Evolutionary conservation across 495 filamentous ascomycete genomes (phyloP), one percentile per base, ranked within the genome.

Genomic region (Hypomontagnella monticulosa): DNA sequence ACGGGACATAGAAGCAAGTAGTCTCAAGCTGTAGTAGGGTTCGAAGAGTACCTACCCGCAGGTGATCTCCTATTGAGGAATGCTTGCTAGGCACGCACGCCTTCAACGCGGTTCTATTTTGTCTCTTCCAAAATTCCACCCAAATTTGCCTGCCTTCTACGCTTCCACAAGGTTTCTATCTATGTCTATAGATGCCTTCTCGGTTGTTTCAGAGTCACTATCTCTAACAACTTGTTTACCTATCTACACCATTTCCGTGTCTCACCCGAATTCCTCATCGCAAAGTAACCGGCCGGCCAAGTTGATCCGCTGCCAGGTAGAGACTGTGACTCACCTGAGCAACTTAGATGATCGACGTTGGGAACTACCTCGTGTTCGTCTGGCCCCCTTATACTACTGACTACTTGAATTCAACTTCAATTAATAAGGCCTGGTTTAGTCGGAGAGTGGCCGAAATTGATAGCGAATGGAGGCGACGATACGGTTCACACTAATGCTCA

Each of bases 221-320:
- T 42, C 33, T 27, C 53, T 18, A 20, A 53, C 42, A 53, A 37
- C 41, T 27, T 44, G 38, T 32, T 37, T 33, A 50, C 8, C 19
- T 56, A 23, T 30, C 23, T 55, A 6, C 6, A 42, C 50, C 12
- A 12, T 36, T 37, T 37, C 30, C 42, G 19, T 55, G 54, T 56
- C 27, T 63, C 20, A 51, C 18, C 23, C 3, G n/a, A 37, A 59
- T 59, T 60, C 55, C 51, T 41, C 42, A 50, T 12, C 32, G 16
- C 40, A 32, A 34, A 48, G 63, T 38, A 11, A 18, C 37, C n/a
- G 36, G 10, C 33, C n/a, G 12, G 37, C 16, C n/a, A 33, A 33
- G 42, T 52, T 40, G 30, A 15, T 18, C n/a, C 33, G 19, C 16
- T 33, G 38, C 34, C 53, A 18, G 20, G 7, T 33, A 19, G 1